Evolutionary conservation across 1,139 yeast species (phyloP), one percentile per base, ranked within the genome.

Genomic region (Yamadazyma atmosphaerica): DNA sequence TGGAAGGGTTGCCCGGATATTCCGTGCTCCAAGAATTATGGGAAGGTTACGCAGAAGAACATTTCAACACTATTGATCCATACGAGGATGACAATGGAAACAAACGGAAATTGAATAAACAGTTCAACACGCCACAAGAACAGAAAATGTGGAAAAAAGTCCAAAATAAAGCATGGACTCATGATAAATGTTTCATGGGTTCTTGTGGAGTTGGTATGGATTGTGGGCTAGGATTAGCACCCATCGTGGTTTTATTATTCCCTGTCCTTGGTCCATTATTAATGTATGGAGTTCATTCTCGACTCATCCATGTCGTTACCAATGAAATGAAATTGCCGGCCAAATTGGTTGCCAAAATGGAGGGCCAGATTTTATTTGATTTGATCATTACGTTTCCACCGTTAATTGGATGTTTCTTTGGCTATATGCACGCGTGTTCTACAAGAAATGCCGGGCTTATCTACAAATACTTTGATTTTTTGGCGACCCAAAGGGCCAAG

Each of bases 341-440:
- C 6, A 73, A 68, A 29, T 53, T 84, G 17, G 69, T 77, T 34
- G 81, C 86, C 10, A 80, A 86, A 53, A 70, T 89, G 77, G 81
- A 86, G 42, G 82, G 83, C 4, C 85, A 89, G 52, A 85, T 88
- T 33, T 56, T 78, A 11, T 59, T 87, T 47, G 96, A 89, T 57
- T 68, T 89, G 35, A 50, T 86, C 26, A 77, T 89, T 31, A 74
- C 92, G 2, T 65, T 90, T 30, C 83, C 92, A 0, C 98, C 98
- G 0, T 52, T 88, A 3, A 61, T 89, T 27, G 97, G 98, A 1
- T 69, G 81, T 2, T 61, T 88, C 34, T 76, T 88, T 42, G 69
- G 86, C 11, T 90, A 95, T 89, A 47, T 90, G 58, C 79, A 86
- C 57, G 86, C 83, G 1, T 86, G 96, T 54, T 86, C 95, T n/a